Base-by-base conservation (phyloP, 1,284 basidiomycete genomes). In the Naganishia sp. region DNA sequence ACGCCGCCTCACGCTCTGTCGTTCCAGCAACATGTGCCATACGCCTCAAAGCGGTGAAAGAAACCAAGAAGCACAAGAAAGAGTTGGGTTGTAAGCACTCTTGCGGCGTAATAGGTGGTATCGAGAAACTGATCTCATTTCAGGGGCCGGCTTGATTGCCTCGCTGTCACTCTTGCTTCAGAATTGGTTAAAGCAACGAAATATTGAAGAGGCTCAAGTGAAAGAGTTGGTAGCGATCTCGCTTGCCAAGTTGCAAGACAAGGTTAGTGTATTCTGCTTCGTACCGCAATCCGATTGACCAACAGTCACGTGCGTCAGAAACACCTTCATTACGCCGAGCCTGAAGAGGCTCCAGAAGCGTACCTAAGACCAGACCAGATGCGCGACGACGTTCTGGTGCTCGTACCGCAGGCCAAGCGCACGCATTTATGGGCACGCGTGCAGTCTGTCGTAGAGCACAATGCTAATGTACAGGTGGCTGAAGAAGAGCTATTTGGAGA, bases 401-500 rank as follows among this genome's bases (percentile, higher is more conserved):
- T 90, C 60, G 88, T 92, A 67, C 89, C 90, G 74, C 88, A 88
- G 28, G 84, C 90, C 17, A 76, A 84, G 7, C 85, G 94, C 54
- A 84, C 86, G 66, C 82, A 86, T 42, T 74, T 98, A 41, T 99
- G 96, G 96, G 83, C 85, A 54, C 85, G 85, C 67, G 96, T 99
- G 49, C 89, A 91, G 75, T 86, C 84, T 55, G 82, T 94, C 52
- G 92, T 99, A 1, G 95, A 99, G 80, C 87, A 86, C 63, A 99
- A 99, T 80, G 87, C 92, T 21, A 99, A 99, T 79, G 91, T 99
- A 21, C 86, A 92, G 65, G 88, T 88, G 31, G 89, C 91, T 75
- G 83, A 95, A 69, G 89, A 91, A 76, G 94, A 98, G 80, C 85
- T 91, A 53, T 83, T 84, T 68, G 94, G 92, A 57, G 95, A 84